phyloP scores from a whole-genome alignment of 2,329 filamentous ascomycete genomes.

The Aspergillus niger region DNA sequence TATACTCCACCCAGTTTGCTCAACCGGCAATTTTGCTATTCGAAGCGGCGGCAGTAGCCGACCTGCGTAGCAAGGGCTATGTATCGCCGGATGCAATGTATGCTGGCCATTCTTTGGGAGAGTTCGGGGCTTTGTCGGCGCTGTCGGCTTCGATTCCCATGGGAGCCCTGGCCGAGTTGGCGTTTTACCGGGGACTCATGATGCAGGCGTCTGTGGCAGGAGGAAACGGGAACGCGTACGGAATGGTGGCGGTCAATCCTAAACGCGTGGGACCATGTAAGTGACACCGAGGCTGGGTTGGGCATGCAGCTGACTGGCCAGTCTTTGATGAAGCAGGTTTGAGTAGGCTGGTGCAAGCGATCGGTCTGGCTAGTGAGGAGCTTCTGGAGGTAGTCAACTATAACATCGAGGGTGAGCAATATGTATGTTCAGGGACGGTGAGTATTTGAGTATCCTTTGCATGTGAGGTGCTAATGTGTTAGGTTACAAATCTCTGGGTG shows the following conservation, averaged over 20 bases:
- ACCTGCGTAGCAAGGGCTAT: slow-evolving; percentile 92
- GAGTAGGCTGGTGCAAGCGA: slow-evolving; percentile 89
- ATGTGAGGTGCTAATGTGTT: background rate
- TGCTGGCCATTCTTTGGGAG: slow-evolving; percentile 91
- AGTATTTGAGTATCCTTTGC: slow-evolving; percentile 16
- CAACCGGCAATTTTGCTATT: slow-evolving; percentile 94
- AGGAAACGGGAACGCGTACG: slow-evolving; percentile 69
- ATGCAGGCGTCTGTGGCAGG: slow-evolving; percentile 98
- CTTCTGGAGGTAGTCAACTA: slow-evolving; percentile 97
- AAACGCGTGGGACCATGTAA: slow-evolving; percentile 20
- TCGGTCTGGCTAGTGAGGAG: slow-evolving; percentile 87
- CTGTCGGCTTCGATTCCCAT: slow-evolving; percentile 96
- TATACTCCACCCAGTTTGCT: slow-evolving; percentile 96
- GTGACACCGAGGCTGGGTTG: background rate
- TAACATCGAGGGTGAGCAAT: slow-evolving; percentile 67
- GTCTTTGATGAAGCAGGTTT: slow-evolving; percentile 94
- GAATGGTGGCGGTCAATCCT: slow-evolving; percentile 24
- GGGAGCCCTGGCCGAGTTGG: slow-evolving; percentile 89
- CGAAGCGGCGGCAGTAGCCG: slow-evolving; percentile 98
- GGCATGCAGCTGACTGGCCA: slow-evolving; percentile 60
- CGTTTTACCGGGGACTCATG: slow-evolving; percentile 95
- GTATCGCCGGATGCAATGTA: slow-evolving; percentile 93
- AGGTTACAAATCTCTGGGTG: slow-evolving; percentile 21
- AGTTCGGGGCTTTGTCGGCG: slow-evolving; percentile 92
- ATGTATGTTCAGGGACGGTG: slow-evolving; percentile 64